phyloP scores from a whole-genome alignment of 208 protist genomes.

The Trypanosoma avium region DNA sequence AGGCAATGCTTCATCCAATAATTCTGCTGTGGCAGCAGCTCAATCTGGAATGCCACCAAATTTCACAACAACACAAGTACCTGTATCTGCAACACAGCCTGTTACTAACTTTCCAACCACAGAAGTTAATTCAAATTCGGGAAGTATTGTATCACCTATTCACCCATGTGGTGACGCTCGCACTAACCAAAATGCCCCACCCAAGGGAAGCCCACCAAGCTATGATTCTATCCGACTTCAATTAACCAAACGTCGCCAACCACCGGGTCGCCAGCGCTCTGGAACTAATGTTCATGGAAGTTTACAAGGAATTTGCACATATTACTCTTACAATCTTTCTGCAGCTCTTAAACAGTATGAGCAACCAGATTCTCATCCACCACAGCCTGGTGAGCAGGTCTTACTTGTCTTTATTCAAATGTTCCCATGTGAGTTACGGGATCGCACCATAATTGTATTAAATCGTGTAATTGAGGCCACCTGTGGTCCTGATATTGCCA shows the following conservation, averaged over 20 bases:
- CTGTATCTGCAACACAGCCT: neutral
- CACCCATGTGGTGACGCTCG: neutral
- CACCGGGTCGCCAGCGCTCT: slow-evolving; percentile 20
- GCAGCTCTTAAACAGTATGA: slow-evolving; percentile 26
- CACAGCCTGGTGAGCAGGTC: slow-evolving; percentile 5
- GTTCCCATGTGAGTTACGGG: slow-evolving; percentile 76
- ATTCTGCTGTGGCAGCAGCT: neutral
- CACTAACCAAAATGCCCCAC: neutral
- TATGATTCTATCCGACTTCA: slow-evolving; percentile 21
- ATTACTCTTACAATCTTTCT: slow-evolving; percentile 31
- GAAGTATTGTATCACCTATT: neutral
- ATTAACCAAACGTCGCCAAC: slow-evolving; percentile 5
- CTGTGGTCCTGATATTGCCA: slow-evolving; percentile 33
- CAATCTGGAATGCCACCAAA: neutral
- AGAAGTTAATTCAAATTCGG: neutral
- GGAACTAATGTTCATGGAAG: slow-evolving; percentile 29
- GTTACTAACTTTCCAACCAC: neutral
- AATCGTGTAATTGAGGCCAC: slow-evolving; percentile 64
- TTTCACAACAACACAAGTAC: neutral
- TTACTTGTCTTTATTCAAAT: slow-evolving; percentile 76
- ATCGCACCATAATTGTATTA: slow-evolving; percentile 50
- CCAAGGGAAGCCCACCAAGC: slow-evolving; percentile 18
- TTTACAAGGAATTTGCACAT: slow-evolving; percentile 27
- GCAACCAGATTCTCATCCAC: slow-evolving; percentile 13
- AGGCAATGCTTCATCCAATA: slow-evolving; percentile 11